phyloP scores from a whole-genome alignment of 2,329 filamentous ascomycete genomes.

The Aspergillus phoenicis region DNA sequence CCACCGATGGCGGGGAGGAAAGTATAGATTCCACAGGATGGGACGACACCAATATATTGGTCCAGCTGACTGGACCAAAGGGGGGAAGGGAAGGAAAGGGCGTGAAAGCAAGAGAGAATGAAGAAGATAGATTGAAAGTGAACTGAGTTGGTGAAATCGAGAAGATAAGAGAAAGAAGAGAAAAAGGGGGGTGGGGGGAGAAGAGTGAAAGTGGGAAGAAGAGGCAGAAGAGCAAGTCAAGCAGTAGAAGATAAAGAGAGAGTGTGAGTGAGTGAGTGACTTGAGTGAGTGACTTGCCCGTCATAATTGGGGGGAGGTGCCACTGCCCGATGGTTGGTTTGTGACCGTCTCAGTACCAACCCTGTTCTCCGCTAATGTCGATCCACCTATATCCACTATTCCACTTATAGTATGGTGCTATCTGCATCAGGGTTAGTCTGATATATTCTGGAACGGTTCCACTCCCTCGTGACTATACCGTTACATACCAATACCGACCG shows the following conservation, averaged over 20 bases:
- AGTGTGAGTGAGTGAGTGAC: no score
- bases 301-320: not conserved
- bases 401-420: not conserved
- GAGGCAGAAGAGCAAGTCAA: not conserved
- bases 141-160: no score
- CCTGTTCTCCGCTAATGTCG: not conserved
- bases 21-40: not conserved
- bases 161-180: not conserved
- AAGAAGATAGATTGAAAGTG: no score
- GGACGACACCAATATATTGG: not conserved
- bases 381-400: not conserved
- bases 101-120: not conserved
- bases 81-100: not conserved
- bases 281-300: not conserved
- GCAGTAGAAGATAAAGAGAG: not conserved
- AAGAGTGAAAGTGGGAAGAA: not conserved
- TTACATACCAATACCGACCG: not conserved
- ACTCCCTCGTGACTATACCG: not conserved
- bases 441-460: not conserved
- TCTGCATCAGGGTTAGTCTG: not conserved
- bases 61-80: not conserved
- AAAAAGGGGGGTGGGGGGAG: not conserved
- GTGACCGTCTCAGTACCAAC: constrained; percentile 2
- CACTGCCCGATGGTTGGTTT: not conserved
- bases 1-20: constrained; percentile 18